These are phyloP conservation scores for Penicillium silybi DNA, from an alignment of 495 filamentous ascomycete species.

Conservation along the genomic window DNA sequence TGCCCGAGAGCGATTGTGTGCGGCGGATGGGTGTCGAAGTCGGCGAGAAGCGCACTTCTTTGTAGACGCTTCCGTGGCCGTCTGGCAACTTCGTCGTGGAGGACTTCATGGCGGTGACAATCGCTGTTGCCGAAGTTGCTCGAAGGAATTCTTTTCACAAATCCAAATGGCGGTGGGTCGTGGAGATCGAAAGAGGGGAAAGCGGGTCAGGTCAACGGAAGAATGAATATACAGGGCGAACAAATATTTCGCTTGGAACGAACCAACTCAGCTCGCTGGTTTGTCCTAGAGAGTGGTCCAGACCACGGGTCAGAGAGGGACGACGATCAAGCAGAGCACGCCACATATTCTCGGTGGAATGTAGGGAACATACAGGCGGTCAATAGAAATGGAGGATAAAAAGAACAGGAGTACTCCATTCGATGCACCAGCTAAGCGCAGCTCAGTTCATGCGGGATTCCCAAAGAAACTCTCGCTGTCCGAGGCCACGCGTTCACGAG, in stretches of 20 bases:
- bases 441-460: constrained; percentile 4
- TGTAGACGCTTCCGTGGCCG: constrained; percentile 42
- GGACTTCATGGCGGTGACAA: constrained; percentile 27
- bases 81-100: constrained; percentile 25
- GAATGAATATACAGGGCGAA: not conserved
- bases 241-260: not conserved
- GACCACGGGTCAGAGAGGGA: constrained; percentile 1
- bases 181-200: not conserved
- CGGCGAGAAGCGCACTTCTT: constrained; percentile 48
- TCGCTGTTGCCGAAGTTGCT: not conserved
- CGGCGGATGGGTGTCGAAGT: constrained; percentile 38
- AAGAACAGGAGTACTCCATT: not conserved
- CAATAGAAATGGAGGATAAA: constrained; percentile 6
- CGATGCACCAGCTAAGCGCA: not conserved
- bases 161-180: not conserved
- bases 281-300: not conserved
- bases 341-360: constrained; percentile 2
- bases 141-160: not conserved
- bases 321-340: not conserved
- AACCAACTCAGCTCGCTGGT: not conserved
- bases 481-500: constrained; percentile 15
- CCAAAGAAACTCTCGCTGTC: not conserved
- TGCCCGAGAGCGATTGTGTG: constrained; percentile 36
- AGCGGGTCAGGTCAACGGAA: not conserved
- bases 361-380: constrained; percentile 13